Evolutionary conservation across 495 filamentous ascomycete species (phyloP), one percentile per base, ranked within the genome.

Genomic region (Aspergillus mulundensis): DNA sequence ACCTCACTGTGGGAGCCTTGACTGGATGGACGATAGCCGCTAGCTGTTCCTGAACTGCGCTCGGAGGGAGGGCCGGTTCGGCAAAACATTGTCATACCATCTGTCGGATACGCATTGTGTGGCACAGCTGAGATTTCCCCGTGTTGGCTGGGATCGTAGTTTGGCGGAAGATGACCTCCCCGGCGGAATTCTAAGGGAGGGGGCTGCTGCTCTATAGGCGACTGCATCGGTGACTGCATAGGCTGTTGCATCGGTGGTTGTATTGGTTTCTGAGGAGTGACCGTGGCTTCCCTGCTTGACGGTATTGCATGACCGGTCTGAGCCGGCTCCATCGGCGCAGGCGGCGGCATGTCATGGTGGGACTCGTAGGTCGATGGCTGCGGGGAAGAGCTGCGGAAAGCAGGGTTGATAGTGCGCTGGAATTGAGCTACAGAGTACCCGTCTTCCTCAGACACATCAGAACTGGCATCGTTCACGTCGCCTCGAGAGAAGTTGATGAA

Each of bases 11-110:
- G 84, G 34, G 89, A 91, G 56, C 93, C 94, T 58, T 90, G 86
- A 66, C 93, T 96, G 21, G 87, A 87, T 48, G 92, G 91, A 42
- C 93, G 81, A 77, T 86, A 62, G 79, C 83, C 70, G 58, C 87
- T 87, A 32, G 58, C 60, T 25, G 88, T 78, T 56, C 81, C 86
- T 30, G 88, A 90, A 70, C 88, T 93, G 49, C 86, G 84, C 41
- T 95, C 92, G 19, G 91, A 96, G 41, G 88, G 87, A 43, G 89
- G 86, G 0, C 86, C 90, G 21, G 88, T 86, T 55, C 94, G 84
- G 71, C 95, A 97, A 60, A 96, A 89, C 88, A 97, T 96, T 1
- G 94, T 97, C 95, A 97, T 97, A 30, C 94, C 95, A 68, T 99
- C 94, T 62, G 89, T 84, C 5, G 93, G 94, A 65, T 96, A 96